Conservation (phyloP, 805 yeast genomes). For the Hyphopichia homilentoma region DNA sequence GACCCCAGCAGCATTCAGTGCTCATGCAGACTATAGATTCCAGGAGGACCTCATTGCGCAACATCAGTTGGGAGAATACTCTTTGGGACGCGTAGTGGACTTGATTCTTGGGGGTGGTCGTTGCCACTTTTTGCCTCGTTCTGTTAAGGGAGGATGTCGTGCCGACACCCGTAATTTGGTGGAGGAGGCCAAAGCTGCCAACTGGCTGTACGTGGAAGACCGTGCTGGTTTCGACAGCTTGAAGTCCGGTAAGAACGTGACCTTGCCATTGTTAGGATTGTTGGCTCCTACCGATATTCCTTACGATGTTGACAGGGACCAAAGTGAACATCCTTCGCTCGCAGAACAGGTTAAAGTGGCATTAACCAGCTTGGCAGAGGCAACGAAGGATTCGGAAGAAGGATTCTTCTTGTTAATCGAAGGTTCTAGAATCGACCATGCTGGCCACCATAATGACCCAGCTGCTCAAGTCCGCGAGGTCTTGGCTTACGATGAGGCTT, state of each 20-base stretch:
- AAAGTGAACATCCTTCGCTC: slow-evolving; percentile 62
- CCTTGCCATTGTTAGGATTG: slow-evolving; percentile 73
- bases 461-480: slow-evolving; percentile 93
- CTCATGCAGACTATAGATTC: slow-evolving; percentile 72
- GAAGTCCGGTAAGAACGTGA: slow-evolving; percentile 55
- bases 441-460: slow-evolving; percentile 92
- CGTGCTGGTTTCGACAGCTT: slow-evolving; percentile 54
- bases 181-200: slow-evolving; percentile 49
- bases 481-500: slow-evolving; percentile 80
- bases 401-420: slow-evolving; percentile 87
- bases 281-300: slow-evolving; percentile 79
- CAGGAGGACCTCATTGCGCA: slow-evolving; percentile 85
- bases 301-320: slow-evolving; percentile 74
- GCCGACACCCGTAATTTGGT: slow-evolving; percentile 67
- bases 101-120: slow-evolving; percentile 90
- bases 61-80: slow-evolving; percentile 80
- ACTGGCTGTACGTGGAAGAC: slow-evolving; percentile 59
- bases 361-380: slow-evolving; percentile 59
- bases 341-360: slow-evolving; percentile 79
- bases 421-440: slow-evolving; percentile 93
- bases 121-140: slow-evolving; percentile 67
- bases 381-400: slow-evolving; percentile 66
- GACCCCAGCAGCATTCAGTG: slow-evolving; percentile 85
- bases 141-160: slow-evolving; percentile 61
- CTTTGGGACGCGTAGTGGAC: slow-evolving; percentile 77